phyloP scores from a whole-genome alignment of 1,284 basidiomycete species.

The Hemileccinum hortonii region DNA sequence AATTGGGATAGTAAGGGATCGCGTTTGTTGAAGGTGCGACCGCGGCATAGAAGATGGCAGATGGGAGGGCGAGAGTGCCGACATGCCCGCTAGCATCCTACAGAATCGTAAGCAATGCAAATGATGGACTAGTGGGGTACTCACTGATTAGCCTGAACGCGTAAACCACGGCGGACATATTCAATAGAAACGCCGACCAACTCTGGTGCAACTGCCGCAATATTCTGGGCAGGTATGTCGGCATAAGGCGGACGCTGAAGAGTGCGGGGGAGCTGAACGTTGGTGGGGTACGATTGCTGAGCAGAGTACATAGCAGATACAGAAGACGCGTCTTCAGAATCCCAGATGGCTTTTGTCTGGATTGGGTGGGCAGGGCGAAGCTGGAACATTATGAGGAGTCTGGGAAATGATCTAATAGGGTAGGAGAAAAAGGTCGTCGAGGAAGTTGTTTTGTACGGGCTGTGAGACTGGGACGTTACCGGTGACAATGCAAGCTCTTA shows the following conservation, averaged over 20 bases:
- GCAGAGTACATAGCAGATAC: slow-evolving; percentile 27
- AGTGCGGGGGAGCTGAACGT: slow-evolving; percentile 57
- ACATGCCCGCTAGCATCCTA: slow-evolving; percentile 54
- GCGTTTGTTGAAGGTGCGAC: slow-evolving; percentile 46
- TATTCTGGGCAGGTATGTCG: slow-evolving; percentile 52
- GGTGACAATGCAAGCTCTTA: slow-evolving; percentile 23
- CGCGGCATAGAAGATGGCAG: slow-evolving; percentile 48
- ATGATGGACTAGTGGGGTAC: slow-evolving; percentile 23
- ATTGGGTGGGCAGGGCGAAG: slow-evolving; percentile 36
- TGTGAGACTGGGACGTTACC: slow-evolving; percentile 21
- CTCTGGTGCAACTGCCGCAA: slow-evolving; percentile 55
- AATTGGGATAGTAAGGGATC: slow-evolving; percentile 45
- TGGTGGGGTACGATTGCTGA: slow-evolving; percentile 34
- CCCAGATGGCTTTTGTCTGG: slow-evolving; percentile 37
- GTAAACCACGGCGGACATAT: slow-evolving; percentile 56
- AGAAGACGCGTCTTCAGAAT: slow-evolving; percentile 30
- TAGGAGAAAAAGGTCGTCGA: slow-evolving; percentile 21
- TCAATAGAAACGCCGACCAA: slow-evolving; percentile 56
- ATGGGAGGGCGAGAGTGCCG: slow-evolving; percentile 47
- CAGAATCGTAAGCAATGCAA: slow-evolving; percentile 3
- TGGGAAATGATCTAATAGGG: slow-evolving; percentile 21
- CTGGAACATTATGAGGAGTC: slow-evolving; percentile 31
- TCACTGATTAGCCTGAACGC: slow-evolving; percentile 50
- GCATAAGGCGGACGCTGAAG: slow-evolving; percentile 53
- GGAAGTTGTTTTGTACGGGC: slow-evolving; percentile 15